These are phyloP conservation scores for Microdochium nivale DNA, from an alignment of 2,329 filamentous ascomycete genomes.

Conservation along the genomic window DNA sequence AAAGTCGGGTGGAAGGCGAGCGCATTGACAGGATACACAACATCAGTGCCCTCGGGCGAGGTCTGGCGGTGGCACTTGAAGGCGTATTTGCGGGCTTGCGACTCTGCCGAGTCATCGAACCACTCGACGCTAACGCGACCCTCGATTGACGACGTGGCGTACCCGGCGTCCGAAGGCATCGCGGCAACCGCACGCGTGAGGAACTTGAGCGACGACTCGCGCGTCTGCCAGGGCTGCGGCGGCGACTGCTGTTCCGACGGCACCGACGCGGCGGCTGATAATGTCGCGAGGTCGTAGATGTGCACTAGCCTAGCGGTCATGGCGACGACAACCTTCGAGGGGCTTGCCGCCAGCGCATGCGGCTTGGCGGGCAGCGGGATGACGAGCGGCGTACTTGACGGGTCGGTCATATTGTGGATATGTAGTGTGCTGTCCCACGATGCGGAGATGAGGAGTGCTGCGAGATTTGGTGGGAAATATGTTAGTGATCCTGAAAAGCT, in stretches of 20 bases:
- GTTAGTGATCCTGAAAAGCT: background rate
- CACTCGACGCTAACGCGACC: constrained; percentile 94
- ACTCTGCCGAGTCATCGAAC: constrained; percentile 85
- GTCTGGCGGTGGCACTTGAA: constrained; percentile 96
- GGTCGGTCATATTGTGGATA: constrained; percentile 51
- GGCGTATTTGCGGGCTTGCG: constrained; percentile 88
- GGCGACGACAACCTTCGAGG: constrained; percentile 80
- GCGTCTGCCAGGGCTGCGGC: constrained; percentile 77
- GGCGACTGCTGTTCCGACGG: constrained; percentile 32
- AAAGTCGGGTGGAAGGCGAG: constrained; percentile 77
- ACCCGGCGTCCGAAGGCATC: constrained; percentile 94
- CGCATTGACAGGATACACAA: constrained; percentile 88
- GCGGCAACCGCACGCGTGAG: constrained; percentile 88
- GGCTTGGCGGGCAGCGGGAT: constrained; percentile 77
- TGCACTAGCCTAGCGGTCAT: constrained; percentile 92
- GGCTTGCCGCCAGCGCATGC: constrained; percentile 73
- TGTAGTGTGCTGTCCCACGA: constrained; percentile 93
- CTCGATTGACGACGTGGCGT: constrained; percentile 87
- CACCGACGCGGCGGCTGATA: constrained; percentile 47
- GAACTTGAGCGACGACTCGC: constrained; percentile 92
- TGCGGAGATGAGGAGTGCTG: constrained; percentile 72
- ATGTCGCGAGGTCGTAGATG: constrained; percentile 79
- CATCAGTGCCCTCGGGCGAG: constrained; percentile 53
- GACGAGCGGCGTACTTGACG: constrained; percentile 48
- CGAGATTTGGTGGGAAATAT: no score